Evolutionary conservation across 208 protist genomes (phyloP).

Genomic region (Leishmania tropica): DNA sequence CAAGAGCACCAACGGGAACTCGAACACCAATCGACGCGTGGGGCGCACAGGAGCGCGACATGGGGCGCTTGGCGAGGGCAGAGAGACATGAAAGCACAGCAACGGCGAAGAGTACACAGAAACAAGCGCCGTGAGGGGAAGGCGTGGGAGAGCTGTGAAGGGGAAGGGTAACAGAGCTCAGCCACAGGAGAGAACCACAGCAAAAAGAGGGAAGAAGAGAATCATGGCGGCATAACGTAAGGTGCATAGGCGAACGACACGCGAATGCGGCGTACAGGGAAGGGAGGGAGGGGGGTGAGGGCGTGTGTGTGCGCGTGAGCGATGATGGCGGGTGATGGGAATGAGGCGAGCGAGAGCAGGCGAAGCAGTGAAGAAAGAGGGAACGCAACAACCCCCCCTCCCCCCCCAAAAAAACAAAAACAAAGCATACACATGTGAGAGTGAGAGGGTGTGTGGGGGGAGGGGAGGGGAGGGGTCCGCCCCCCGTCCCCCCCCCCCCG

Average conservation of each 20-base stretch:
- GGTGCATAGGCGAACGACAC: background rate
- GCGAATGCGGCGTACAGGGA: background rate
- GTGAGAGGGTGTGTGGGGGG: no score
- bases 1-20: no score
- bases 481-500: no score
- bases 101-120: background rate
- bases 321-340: background rate
- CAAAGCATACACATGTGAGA: no score
- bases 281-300: background rate
- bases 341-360: background rate
- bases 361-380: background rate
- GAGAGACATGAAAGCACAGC: background rate
- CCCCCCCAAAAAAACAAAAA: no score
- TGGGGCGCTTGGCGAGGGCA: no score
- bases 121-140: background rate
- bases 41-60: no score
- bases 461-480: no score
- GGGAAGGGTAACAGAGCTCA: background rate
- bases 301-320: background rate
- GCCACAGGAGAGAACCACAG: no score
- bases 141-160: background rate
- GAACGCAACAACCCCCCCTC: background rate
- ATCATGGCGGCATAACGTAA: background rate
- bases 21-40: no score
- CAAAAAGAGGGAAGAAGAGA: background rate